Percentiles rank a stretch among this genome's conserved stretches.
These are phyloP conservation scores for Solanum infundibuliforme DNA, from an alignment of 257 asterid species.

Conservation along the genomic window DNA sequence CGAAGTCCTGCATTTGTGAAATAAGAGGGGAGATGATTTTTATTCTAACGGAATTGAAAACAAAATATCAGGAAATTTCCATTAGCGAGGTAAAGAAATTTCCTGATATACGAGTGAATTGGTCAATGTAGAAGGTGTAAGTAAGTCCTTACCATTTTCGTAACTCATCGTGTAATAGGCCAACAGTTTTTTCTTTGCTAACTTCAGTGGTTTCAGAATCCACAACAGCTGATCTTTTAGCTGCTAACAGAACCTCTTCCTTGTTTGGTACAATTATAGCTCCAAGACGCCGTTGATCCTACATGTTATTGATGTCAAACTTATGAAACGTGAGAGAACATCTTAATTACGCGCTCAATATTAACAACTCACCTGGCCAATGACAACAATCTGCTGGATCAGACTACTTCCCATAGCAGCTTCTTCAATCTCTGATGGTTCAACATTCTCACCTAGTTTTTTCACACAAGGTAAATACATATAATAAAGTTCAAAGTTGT, in stretches of 20 bases:
- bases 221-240: constrained; percentile 44
- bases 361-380: constrained; percentile 62
- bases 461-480: background rate
- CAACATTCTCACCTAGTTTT: constrained; percentile 79
- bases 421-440: constrained; percentile 89
- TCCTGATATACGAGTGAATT: background rate
- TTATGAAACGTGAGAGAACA: constrained; percentile 1
- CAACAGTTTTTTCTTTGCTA: constrained; percentile 42
- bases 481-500: background rate
- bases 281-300: constrained; percentile 92
- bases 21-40: background rate
- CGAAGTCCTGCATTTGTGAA: constrained; percentile 47
- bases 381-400: constrained; percentile 73
- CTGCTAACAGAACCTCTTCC: constrained; percentile 54
- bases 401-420: constrained; percentile 78
- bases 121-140: background rate
- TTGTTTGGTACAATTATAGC: constrained; percentile 79
- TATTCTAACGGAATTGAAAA: background rate
- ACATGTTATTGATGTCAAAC: constrained; percentile 1
- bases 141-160: constrained; percentile 48
- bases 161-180: constrained; percentile 52
- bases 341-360: background rate
- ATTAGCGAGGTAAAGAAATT: background rate
- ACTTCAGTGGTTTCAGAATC: constrained; percentile 50
- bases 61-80: background rate